Evolutionary conservation across 371 early-diverging fungal species (phyloP).

Genomic region (Synchytrium microbalum): DNA sequence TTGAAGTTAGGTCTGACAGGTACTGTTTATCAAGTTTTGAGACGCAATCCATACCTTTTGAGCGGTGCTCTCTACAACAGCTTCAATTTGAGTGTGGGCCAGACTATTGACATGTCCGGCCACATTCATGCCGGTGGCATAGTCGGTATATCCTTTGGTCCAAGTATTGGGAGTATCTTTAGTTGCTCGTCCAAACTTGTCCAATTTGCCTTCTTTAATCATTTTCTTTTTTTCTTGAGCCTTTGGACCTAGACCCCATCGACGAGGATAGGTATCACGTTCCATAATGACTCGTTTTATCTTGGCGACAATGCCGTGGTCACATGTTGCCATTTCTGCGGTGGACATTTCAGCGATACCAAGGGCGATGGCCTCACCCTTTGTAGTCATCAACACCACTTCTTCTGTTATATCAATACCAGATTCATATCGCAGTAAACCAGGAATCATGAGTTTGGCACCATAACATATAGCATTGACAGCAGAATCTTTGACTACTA

Average conservation of each 20-base stretch:
- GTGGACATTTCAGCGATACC: constrained; percentile 96
- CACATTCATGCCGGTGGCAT: constrained; percentile 28
- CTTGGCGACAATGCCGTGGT: constrained; percentile 95
- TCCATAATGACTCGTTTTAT: constrained; percentile 99
- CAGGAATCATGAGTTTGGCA: constrained; percentile 97
- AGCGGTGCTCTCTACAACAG: constrained; percentile 27
- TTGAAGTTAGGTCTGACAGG: neutral
- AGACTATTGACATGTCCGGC: constrained; percentile 27
- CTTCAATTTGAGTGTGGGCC: constrained; percentile 30
- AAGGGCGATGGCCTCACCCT: constrained; percentile 99
- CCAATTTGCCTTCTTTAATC: constrained; percentile 92
- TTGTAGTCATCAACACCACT: constrained; percentile 98
- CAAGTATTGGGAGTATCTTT: constrained; percentile 68
- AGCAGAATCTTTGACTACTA: constrained; percentile 98
- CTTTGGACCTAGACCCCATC: constrained; percentile 96
- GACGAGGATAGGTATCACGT: constrained; percentile 95
- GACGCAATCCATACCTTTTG: constrained; percentile 12
- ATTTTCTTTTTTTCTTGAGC: constrained; percentile 95
- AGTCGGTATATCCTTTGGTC: constrained; percentile 69
- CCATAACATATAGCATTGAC: constrained; percentile 99
- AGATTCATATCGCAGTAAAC: constrained; percentile 94
- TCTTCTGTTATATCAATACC: constrained; percentile 93
- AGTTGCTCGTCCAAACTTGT: constrained; percentile 88
- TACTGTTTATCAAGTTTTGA: neutral
- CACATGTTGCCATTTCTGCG: constrained; percentile 89